A percentile compares a stretch with the other conserved stretches of the same genome.
Conservation (phyloP, 768 basidiomycete genomes). For the Infundibulicybe gibba region DNA sequence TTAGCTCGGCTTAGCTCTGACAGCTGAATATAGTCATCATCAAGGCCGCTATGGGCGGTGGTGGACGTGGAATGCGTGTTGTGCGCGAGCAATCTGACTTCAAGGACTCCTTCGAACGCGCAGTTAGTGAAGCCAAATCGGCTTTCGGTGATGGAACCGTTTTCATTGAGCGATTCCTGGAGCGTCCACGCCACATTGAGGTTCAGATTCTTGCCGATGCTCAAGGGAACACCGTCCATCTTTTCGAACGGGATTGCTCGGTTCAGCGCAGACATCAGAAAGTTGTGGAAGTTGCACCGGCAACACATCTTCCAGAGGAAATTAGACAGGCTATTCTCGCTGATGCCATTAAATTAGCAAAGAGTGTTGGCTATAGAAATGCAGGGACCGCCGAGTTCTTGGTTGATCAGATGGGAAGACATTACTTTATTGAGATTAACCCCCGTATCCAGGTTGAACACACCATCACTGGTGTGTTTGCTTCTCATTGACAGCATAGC, state of each 20-base stretch:
- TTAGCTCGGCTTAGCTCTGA: conserved; percentile 3
- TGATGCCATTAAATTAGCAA: conserved; percentile 94
- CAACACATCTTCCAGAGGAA: conserved; percentile 89
- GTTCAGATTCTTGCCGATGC: conserved; percentile 93
- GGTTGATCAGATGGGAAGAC: conserved; percentile 92
- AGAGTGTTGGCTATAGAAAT: conserved; percentile 91
- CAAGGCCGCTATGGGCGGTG: conserved; percentile 99
- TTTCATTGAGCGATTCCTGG: conserved; percentile 97
- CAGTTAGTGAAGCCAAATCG: conserved; percentile 91
- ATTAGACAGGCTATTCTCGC: conserved; percentile 81
- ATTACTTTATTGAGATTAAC: conserved; percentile 99
- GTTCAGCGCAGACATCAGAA: conserved; percentile 98
- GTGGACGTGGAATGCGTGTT: conserved; percentile 98
- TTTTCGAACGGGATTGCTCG: conserved; percentile 99
- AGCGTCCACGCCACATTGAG: conserved; percentile 96
- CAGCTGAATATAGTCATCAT: conserved; percentile 72
- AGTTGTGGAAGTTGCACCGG: conserved; percentile 98
- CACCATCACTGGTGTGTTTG: conserved; percentile 86
- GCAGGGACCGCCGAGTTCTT: conserved; percentile 99
- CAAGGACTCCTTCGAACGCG: conserved; percentile 84
- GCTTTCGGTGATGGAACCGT: conserved; percentile 99
- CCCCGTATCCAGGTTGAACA: conserved; percentile 99
- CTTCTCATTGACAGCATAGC: neutral
- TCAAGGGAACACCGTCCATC: conserved; percentile 91
- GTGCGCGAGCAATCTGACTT: conserved; percentile 93